Evolutionary conservation across 1,284 basidiomycete genomes (phyloP).

Genomic region (Ganoderma meredithae): DNA sequence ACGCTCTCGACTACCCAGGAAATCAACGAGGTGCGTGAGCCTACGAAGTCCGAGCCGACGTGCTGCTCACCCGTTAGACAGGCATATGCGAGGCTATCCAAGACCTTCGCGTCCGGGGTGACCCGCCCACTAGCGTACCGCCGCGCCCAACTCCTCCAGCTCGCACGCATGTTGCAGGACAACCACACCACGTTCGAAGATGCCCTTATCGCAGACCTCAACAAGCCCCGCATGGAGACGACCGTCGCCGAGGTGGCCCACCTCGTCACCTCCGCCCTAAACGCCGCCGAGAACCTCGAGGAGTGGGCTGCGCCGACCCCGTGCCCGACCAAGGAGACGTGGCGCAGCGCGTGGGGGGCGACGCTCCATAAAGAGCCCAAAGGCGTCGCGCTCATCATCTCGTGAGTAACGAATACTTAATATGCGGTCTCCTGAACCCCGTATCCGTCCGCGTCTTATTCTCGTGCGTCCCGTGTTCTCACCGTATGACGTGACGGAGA

Average conservation of each 20-base stretch:
- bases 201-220: conserved; percentile 61
- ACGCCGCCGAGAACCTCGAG: conserved; percentile 56
- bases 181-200: conserved; percentile 58
- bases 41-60: neutral
- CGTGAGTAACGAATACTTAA: conserved; percentile 37
- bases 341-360: conserved; percentile 50
- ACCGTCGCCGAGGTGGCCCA: conserved; percentile 48
- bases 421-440: neutral
- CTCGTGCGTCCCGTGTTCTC: neutral
- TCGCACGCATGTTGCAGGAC: conserved; percentile 68
- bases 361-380: conserved; percentile 60
- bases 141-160: conserved; percentile 67
- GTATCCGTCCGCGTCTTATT: neutral
- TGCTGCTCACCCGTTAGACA: conserved; percentile 33
- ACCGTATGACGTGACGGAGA: neutral
- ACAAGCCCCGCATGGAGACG: conserved; percentile 55
- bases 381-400: conserved; percentile 53
- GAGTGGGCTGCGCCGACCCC: conserved; percentile 60
- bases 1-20: conserved; percentile 2
- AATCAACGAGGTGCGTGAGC: neutral
- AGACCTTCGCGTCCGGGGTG: conserved; percentile 59
- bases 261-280: conserved; percentile 53
- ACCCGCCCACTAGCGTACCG: conserved; percentile 63
- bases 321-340: conserved; percentile 43
- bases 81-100: conserved; percentile 54